Evolutionary conservation across 164 flowering plant genomes (phyloP).

Genomic region (Tetracentron sinense): DNA sequence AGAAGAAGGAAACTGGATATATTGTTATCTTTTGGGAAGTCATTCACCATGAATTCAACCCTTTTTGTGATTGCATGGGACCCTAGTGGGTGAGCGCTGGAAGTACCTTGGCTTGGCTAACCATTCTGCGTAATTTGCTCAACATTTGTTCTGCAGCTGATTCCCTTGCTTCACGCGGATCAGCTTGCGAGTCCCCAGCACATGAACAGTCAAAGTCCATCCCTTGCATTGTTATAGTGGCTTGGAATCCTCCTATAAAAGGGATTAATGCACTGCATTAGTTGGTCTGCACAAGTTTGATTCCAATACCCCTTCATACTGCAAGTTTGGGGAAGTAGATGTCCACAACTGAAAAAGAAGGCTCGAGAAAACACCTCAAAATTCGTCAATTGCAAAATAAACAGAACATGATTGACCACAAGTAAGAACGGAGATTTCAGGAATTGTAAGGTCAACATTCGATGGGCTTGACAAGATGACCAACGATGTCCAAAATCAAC

Average conservation of each 20-base stretch:
- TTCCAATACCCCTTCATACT: too few species aligned
- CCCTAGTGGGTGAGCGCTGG: too few species aligned
- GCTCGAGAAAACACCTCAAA: not conserved
- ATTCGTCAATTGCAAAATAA: not conserved
- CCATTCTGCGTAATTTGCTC: constrained; percentile 30
- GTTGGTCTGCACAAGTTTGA: not conserved
- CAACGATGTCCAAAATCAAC: too few species aligned
- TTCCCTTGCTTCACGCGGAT: constrained; percentile 48
- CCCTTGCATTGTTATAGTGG: constrained; percentile 37
- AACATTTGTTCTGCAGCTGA: constrained; percentile 44
- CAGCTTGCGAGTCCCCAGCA: constrained; percentile 19
- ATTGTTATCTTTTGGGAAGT: too few species aligned
- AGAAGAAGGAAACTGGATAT: too few species aligned
- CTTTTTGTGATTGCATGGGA: too few species aligned
- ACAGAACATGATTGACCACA: too few species aligned
- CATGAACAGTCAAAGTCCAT: constrained; percentile 32
- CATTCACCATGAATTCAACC: too few species aligned
- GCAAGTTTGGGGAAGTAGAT: not conserved
- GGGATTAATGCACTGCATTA: not conserved
- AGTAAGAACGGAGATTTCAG: too few species aligned
- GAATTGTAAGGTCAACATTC: too few species aligned
- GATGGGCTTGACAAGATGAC: too few species aligned
- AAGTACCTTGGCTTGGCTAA: constrained; percentile 3
- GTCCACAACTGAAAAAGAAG: not conserved
- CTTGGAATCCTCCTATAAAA: constrained; percentile 45